phyloP scores from a whole-genome alignment of 768 basidiomycete species.

The Auricularia heimuer region DNA sequence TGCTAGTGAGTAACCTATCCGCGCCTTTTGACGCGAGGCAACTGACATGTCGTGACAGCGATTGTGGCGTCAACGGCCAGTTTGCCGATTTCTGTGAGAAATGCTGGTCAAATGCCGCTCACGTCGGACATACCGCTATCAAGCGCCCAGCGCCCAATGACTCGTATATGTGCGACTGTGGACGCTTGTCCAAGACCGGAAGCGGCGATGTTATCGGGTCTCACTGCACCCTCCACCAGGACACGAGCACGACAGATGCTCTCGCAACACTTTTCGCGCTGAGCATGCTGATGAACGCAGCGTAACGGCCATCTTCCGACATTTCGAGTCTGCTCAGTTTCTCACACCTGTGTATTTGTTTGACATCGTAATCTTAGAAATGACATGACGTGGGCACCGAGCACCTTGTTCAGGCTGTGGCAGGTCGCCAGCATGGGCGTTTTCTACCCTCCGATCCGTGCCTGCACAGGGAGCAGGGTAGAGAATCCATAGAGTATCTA shows the following conservation, averaged over 20 bases:
- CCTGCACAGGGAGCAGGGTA: no score
- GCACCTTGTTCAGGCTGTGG: no score
- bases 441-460: no score
- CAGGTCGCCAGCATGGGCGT: no score
- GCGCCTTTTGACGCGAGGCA: neutral
- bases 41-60: neutral
- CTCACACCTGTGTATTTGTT: no score
- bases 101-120: neutral
- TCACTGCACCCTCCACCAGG: neutral
- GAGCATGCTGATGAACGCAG: neutral
- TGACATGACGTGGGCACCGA: no score
- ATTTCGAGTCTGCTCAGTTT: no score
- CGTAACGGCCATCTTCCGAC: no score
- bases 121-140: neutral
- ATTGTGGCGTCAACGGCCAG: neutral
- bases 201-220: neutral
- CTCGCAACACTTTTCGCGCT: neutral
- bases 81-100: neutral
- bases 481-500: no score
- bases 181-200: neutral
- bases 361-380: no score
- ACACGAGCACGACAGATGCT: neutral
- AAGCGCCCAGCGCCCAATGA: neutral
- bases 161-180: neutral
- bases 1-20: neutral